Evolutionary conservation across 2,329 filamentous ascomycete species (phyloP).

Genomic region (Scolecobasidium constrictum): DNA sequence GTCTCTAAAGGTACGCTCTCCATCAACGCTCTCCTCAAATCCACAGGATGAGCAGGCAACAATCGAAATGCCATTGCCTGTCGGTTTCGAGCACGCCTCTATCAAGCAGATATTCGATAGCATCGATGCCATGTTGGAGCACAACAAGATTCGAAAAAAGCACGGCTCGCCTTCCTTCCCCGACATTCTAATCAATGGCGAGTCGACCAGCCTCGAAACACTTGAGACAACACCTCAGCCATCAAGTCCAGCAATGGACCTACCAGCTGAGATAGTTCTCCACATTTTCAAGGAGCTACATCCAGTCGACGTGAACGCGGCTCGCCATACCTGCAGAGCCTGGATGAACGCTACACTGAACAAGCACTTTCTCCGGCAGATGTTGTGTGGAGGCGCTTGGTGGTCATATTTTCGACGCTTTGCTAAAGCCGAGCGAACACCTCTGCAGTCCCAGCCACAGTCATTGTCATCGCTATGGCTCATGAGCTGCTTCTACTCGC

Average conservation of each 20-base stretch:
- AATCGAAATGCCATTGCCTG: no score
- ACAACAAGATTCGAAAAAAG: no score
- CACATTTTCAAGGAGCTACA: constrained; percentile 34
- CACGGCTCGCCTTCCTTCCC: no score
- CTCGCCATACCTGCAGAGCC: constrained; percentile 46
- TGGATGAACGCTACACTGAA: constrained; percentile 52
- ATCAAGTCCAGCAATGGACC: constrained; percentile 20
- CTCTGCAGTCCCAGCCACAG: neutral
- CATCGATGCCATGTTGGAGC: no score
- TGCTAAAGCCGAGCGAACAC: neutral
- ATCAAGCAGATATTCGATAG: no score
- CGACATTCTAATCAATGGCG: no score
- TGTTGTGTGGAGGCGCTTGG: constrained; percentile 48
- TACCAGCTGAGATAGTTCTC: constrained; percentile 39
- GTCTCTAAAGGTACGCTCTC: no score
- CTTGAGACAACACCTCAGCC: no score
- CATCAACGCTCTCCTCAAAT: no score
- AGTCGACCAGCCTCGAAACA: no score
- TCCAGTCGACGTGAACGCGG: constrained; percentile 47
- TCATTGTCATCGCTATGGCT: constrained; percentile 15
- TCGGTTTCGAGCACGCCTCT: no score
- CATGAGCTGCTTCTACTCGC: constrained; percentile 36
- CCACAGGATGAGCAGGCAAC: no score
- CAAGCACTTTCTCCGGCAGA: constrained; percentile 35
- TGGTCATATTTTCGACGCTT: constrained; percentile 17